Conservation (phyloP, 495 filamentous ascomycete genomes). For the Xylaria nigripes region DNA sequence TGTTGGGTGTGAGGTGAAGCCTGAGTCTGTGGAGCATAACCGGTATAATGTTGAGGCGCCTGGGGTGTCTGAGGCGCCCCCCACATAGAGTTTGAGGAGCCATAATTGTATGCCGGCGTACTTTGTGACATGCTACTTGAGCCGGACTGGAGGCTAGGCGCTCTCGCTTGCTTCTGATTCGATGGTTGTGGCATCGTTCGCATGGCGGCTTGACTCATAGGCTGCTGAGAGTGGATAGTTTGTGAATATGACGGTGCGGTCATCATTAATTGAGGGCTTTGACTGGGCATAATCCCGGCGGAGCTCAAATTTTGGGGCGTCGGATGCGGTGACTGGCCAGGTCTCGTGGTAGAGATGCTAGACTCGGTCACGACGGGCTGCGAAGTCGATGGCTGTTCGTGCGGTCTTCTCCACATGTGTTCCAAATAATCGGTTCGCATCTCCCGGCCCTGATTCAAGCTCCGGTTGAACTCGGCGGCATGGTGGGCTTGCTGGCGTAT, state of each 20-base stretch:
- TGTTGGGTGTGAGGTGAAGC: constrained; percentile 50
- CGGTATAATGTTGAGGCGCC: constrained; percentile 38
- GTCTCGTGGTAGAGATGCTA: constrained; percentile 37
- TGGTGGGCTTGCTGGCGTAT: constrained; percentile 82
- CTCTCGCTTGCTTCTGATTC: constrained; percentile 40
- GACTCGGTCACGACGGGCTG: constrained; percentile 42
- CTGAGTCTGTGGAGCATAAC: constrained; percentile 47
- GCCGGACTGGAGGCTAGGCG: constrained; percentile 36
- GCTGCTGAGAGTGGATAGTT: constrained; percentile 44
- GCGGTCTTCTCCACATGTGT: constrained; percentile 67
- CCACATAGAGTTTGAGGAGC: constrained; percentile 43
- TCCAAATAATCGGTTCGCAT: constrained; percentile 69
- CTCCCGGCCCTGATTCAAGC: constrained; percentile 62
- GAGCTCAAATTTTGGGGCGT: constrained; percentile 33
- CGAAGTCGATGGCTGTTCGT: constrained; percentile 56
- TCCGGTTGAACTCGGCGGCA: constrained; percentile 83
- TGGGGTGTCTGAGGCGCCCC: constrained; percentile 39
- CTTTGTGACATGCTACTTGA: constrained; percentile 31
- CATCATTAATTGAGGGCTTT: constrained; percentile 52
- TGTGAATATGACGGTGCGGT: constrained; percentile 44
- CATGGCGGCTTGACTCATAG: constrained; percentile 43
- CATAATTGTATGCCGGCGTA: constrained; percentile 42
- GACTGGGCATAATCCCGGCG: constrained; percentile 37
- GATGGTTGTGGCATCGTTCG: constrained; percentile 43
- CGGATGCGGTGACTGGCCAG: constrained; percentile 43